Percentiles rank a stretch among this genome's conserved stretches.
phyloP scores from a whole-genome alignment of 2,329 filamentous ascomycete species.

The Phialophora tarda region DNA sequence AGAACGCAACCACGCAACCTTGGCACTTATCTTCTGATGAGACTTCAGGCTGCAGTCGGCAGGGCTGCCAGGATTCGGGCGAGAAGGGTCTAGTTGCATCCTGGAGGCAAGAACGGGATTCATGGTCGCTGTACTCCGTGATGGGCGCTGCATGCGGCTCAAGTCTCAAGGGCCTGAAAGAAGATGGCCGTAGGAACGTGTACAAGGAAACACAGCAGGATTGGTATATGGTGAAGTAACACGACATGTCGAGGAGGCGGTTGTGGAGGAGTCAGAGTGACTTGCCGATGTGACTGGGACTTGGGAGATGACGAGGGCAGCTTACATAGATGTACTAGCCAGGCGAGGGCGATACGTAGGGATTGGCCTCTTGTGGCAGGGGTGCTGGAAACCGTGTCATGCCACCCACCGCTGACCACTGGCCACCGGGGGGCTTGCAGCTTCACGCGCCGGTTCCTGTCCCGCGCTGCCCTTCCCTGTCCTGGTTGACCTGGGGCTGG shows the following conservation, averaged over 20 bases:
- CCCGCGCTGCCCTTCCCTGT: background rate
- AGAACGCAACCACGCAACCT: background rate
- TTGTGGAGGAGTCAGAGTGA: background rate
- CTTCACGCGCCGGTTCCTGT: background rate
- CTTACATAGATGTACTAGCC: constrained; percentile 1
- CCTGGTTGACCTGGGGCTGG: constrained; percentile 7
- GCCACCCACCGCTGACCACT: background rate
- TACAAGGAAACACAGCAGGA: background rate
- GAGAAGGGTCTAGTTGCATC: background rate
- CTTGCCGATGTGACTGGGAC: background rate
- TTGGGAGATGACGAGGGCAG: background rate
- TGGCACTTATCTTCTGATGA: background rate
- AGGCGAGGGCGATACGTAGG: background rate
- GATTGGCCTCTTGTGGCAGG: background rate
- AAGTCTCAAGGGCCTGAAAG: background rate
- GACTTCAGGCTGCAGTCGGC: background rate
- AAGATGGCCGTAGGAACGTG: background rate
- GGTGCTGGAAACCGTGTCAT: background rate
- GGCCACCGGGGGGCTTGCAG: background rate
- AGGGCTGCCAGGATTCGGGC: background rate
- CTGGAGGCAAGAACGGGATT: background rate
- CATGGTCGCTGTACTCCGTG: background rate
- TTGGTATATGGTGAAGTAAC: background rate
- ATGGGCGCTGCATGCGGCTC: background rate
- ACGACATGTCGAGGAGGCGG: background rate